phyloP scores from a whole-genome alignment of 805 yeast genomes.

The Starmera pachycereana region DNA sequence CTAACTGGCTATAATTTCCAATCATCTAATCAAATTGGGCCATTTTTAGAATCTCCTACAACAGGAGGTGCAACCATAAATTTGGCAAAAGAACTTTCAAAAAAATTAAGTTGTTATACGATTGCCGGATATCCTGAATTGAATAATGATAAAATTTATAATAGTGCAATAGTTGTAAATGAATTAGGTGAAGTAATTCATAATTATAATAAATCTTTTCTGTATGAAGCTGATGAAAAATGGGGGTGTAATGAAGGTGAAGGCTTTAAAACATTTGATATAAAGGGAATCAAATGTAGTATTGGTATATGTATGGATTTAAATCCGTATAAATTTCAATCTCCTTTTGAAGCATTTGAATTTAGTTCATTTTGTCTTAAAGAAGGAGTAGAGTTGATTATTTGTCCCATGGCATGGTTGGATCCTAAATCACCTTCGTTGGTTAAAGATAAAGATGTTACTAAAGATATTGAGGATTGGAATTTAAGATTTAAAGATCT shows the following conservation, averaged over 20 bases:
- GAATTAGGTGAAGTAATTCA: conserved; percentile 47
- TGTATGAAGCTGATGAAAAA: conserved; percentile 67
- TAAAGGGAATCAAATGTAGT: conserved; percentile 31
- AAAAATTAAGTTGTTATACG: conserved; percentile 46
- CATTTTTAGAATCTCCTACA: conserved; percentile 40
- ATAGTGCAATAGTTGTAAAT: conserved; percentile 58
- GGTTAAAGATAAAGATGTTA: conserved; percentile 10
- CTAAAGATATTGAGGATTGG: conserved; percentile 9
- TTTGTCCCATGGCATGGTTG: conserved; percentile 88
- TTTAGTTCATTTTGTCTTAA: conserved; percentile 44
- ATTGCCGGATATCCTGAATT: conserved; percentile 78
- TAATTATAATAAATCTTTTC: conserved; percentile 66
- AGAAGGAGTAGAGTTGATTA: conserved; percentile 40
- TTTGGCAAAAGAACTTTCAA: conserved; percentile 49
- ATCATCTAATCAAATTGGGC: conserved; percentile 35
- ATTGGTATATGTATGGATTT: conserved; percentile 94
- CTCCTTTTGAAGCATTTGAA: conserved; percentile 70
- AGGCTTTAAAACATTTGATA: conserved; percentile 42
- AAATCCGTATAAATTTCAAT: conserved; percentile 75
- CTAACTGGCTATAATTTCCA: conserved; percentile 74
- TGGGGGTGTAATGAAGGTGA: conserved; percentile 72
- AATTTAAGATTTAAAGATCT: conserved; percentile 9
- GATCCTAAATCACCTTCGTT: conserved; percentile 35
- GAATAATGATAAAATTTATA: conserved; percentile 33
- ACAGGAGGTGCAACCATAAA: conserved; percentile 36